Evolutionary conservation across 2,329 filamentous ascomycete genomes (phyloP).

Genomic region (Aureobasidium zeae): DNA sequence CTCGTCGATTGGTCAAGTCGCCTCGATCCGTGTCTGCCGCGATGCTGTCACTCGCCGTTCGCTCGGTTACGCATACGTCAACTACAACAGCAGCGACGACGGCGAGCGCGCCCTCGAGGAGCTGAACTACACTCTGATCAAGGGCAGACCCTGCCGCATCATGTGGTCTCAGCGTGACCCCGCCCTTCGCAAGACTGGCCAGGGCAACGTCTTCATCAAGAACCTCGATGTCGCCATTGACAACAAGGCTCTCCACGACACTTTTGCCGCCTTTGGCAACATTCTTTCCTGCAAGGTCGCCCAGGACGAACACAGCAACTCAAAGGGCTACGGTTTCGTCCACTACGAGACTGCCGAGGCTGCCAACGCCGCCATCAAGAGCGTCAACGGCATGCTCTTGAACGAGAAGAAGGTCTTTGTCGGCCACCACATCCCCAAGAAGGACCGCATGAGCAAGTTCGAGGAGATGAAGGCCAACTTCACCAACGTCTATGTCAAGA

Average conservation of each 20-base stretch:
- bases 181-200: conserved; percentile 95
- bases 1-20: conserved; percentile 97
- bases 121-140: conserved; percentile 99
- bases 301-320: conserved; percentile 91
- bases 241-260: conserved; percentile 99
- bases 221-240: conserved; percentile 97
- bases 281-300: conserved; percentile 99
- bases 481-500: conserved; percentile 99
- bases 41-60: conserved; percentile 97
- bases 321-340: conserved; percentile 98
- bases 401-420: conserved; percentile 99
- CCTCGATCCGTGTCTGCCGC: conserved; percentile 98
- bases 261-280: conserved; percentile 97
- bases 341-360: conserved; percentile 99
- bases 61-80: conserved; percentile 98
- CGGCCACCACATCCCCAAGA: conserved; percentile 98
- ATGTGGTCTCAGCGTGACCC: conserved; percentile 99
- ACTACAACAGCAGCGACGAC: conserved; percentile 96
- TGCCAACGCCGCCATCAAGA: conserved; percentile 94
- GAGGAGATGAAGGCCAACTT: conserved; percentile 99
- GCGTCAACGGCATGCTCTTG: conserved; percentile 97
- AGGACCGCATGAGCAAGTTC: conserved; percentile 99
- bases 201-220: conserved; percentile 99
- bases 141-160: conserved; percentile 97
- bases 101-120: conserved; percentile 98